Conservation (phyloP, 768 basidiomycete genomes). For the Mycena capillaripes region DNA sequence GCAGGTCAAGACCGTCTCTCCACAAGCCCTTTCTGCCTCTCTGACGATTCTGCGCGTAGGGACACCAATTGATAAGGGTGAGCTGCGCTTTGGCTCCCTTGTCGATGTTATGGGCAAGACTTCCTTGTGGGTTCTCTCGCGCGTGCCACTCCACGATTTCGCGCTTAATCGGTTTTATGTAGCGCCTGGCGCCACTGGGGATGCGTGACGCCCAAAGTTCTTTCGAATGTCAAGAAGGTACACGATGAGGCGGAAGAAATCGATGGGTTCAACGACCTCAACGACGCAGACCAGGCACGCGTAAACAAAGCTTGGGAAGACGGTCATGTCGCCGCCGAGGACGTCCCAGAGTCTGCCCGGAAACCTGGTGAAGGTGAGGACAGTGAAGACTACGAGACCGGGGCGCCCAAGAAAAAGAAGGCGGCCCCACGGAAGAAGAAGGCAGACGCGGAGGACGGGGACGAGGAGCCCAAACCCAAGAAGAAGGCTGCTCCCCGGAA, state of each 20-base stretch:
- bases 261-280: slow-evolving; percentile 88
- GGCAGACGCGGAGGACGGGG: slow-evolving; percentile 49
- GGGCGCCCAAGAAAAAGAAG: slow-evolving; percentile 69
- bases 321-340: slow-evolving; percentile 84
- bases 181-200: slow-evolving; percentile 95
- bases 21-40: not conserved
- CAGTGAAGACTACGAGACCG: slow-evolving; percentile 59
- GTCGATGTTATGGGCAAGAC: slow-evolving; percentile 82
- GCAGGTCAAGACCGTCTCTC: slow-evolving; percentile 58
- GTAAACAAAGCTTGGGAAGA: slow-evolving; percentile 81
- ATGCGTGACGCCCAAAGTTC: slow-evolving; percentile 68
- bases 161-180: not conserved
- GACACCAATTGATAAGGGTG: slow-evolving; percentile 79
- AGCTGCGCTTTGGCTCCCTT: slow-evolving; percentile 78
- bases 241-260: slow-evolving; percentile 75
- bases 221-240: slow-evolving; percentile 77
- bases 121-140: slow-evolving; percentile 64
- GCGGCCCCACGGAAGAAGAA: slow-evolving; percentile 48
- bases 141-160: not conserved
- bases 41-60: slow-evolving; percentile 56
- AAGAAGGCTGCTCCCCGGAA: slow-evolving; percentile 50
- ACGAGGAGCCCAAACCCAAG: slow-evolving; percentile 48
- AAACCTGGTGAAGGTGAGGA: slow-evolving; percentile 60
- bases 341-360: slow-evolving; percentile 81
- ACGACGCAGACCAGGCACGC: slow-evolving; percentile 76